A percentile compares a stretch with the other conserved stretches of the same genome.
Evolutionary conservation across 1,139 yeast species (phyloP).

Genomic region (Magnusiomyces ingens): DNA sequence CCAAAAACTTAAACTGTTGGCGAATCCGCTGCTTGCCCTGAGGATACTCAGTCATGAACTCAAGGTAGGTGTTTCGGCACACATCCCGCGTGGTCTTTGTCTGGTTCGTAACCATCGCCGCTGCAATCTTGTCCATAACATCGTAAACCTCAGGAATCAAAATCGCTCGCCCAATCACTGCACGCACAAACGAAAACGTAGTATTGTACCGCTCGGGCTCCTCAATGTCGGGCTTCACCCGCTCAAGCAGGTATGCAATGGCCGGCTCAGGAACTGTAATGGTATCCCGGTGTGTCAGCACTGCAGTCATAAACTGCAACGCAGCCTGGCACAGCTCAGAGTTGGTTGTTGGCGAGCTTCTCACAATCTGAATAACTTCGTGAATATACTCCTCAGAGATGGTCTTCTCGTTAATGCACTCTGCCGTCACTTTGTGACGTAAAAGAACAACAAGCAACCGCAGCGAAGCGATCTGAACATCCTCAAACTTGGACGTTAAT

Average conservation of each 20-base stretch:
- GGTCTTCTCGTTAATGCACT: constrained; percentile 42
- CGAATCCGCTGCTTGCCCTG: constrained; percentile 84
- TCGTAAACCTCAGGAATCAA: constrained; percentile 88
- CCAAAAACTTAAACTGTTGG: constrained; percentile 73
- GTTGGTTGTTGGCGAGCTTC: constrained; percentile 71
- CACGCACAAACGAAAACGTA: constrained; percentile 75
- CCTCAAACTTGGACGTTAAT: constrained; percentile 62
- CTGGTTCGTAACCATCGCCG: constrained; percentile 87
- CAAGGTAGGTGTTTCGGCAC: constrained; percentile 77
- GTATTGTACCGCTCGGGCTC: constrained; percentile 87
- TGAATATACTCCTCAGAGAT: constrained; percentile 22
- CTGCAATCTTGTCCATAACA: constrained; percentile 71
- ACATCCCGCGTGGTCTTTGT: constrained; percentile 76
- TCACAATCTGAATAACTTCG: constrained; percentile 59
- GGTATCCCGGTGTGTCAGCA: constrained; percentile 63
- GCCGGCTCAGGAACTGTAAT: constrained; percentile 65
- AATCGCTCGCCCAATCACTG: constrained; percentile 65
- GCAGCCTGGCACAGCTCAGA: constrained; percentile 79
- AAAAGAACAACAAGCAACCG: constrained; percentile 56
- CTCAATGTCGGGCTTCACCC: constrained; percentile 80
- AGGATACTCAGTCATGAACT: constrained; percentile 88
- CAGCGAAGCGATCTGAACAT: constrained; percentile 62
- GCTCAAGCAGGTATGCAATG: constrained; percentile 64
- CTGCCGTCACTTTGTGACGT: constrained; percentile 49
- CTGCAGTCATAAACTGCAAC: constrained; percentile 64